A percentile compares a stretch with the other conserved stretches of the same genome.
Conservation (phyloP, 1,284 basidiomycete genomes). For the Melampsora larici-populina region DNA sequence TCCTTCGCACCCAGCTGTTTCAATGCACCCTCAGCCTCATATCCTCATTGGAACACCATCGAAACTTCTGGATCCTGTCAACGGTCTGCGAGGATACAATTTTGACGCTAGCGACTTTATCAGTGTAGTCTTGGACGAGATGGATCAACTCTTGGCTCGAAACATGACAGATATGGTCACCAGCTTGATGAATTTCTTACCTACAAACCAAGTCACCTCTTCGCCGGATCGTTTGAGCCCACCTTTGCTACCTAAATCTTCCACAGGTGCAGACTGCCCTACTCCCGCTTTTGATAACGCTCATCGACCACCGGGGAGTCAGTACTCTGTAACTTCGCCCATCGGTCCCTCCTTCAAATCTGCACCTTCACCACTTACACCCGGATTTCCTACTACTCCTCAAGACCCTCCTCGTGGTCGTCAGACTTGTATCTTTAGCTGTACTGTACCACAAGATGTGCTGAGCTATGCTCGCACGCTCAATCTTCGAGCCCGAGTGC, state of each 20-base stretch:
- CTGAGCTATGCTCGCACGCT: constrained; percentile 63
- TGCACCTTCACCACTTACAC: not conserved
- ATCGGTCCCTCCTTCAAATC: not conserved
- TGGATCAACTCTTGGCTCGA: constrained; percentile 93
- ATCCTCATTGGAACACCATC: constrained; percentile 95
- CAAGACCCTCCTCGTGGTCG: constrained; percentile 54
- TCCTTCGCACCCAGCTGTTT: constrained; percentile 49
- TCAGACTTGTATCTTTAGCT: constrained; percentile 93
- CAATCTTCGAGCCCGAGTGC: constrained; percentile 26
- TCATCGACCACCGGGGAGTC: no score
- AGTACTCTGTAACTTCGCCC: not conserved
- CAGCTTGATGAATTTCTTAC: constrained; percentile 82
- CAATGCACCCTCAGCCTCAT: constrained; percentile 69
- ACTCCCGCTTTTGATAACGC: not conserved
- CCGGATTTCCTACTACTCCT: not conserved
- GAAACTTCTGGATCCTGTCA: constrained; percentile 87
- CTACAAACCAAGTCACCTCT: constrained; percentile 61
- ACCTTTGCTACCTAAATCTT: constrained; percentile 62
- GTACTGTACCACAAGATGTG: constrained; percentile 88
- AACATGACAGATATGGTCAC: constrained; percentile 93
- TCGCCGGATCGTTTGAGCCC: not conserved
- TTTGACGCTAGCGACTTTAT: constrained; percentile 17
- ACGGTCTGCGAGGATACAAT: constrained; percentile 56
- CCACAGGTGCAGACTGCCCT: constrained; percentile 44
- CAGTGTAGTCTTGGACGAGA: constrained; percentile 69